phyloP scores from a whole-genome alignment of 1,139 yeast genomes.

The Zygoascus hellenicus region DNA sequence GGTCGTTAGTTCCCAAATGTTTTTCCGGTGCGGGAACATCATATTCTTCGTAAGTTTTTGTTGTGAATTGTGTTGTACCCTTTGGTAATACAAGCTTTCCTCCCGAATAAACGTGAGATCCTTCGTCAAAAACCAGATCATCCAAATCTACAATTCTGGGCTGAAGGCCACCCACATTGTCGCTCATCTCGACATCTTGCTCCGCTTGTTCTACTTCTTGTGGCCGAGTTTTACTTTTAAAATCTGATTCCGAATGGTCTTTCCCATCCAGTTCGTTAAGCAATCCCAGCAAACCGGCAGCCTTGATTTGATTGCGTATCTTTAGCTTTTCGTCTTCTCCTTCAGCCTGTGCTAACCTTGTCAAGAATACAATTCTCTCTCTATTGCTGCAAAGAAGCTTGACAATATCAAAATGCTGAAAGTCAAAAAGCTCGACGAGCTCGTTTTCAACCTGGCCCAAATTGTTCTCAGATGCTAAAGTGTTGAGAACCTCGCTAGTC shows the following conservation, averaged over 20 bases:
- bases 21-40: slow-evolving; percentile 74
- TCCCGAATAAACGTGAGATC: slow-evolving; percentile 61
- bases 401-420: slow-evolving; percentile 47
- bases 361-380: slow-evolving; percentile 50
- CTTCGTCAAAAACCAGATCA: slow-evolving; percentile 61
- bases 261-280: slow-evolving; percentile 28
- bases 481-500: slow-evolving; percentile 29
- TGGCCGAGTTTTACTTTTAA: no score
- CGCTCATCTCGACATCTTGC: slow-evolving; percentile 28
- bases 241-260: neutral
- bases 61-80: slow-evolving; percentile 72
- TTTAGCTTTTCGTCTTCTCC: slow-evolving; percentile 34
- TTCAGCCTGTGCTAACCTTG: slow-evolving; percentile 39
- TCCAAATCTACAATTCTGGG: slow-evolving; percentile 63
- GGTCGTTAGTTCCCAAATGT: slow-evolving; percentile 36
- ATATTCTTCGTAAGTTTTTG: slow-evolving; percentile 75
- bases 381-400: slow-evolving; percentile 49
- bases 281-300: slow-evolving; percentile 33
- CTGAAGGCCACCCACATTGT: slow-evolving; percentile 13
- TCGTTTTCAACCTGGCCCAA: slow-evolving; percentile 47
- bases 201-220: slow-evolving; percentile 13
- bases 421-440: slow-evolving; percentile 46
- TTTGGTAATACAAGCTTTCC: slow-evolving; percentile 69
- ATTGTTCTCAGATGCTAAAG: slow-evolving; percentile 35
- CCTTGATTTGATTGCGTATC: slow-evolving; percentile 33